A percentile compares a stretch with the other conserved stretches of the same genome.
Conservation (phyloP, 2,329 filamentous ascomycete genomes). For the Alternaria angustiovoidea region DNA sequence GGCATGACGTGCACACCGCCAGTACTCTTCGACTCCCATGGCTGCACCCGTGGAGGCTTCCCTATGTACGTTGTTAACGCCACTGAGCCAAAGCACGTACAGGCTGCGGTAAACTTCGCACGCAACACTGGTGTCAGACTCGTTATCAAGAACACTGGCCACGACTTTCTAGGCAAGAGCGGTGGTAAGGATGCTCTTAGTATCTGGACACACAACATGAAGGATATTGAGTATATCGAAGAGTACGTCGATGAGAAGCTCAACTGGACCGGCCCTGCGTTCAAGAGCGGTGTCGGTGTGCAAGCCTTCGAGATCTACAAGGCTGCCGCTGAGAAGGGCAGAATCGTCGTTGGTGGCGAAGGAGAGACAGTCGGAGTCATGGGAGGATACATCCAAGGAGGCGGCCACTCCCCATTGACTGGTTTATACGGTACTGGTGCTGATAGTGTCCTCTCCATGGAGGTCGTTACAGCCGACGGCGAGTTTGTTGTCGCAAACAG, state of each 20-base stretch:
- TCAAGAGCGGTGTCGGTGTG: conserved; percentile 65
- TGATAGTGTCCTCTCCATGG: conserved; percentile 47
- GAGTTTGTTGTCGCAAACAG: conserved; percentile 42
- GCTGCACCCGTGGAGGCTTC: conserved; percentile 48
- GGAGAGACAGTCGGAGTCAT: conserved; percentile 61
- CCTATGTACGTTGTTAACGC: conserved; percentile 49
- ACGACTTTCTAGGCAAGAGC: conserved; percentile 49
- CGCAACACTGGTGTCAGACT: conserved; percentile 44
- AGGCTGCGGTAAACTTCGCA: conserved; percentile 49
- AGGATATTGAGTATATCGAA: conserved; percentile 46
- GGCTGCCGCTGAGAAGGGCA: conserved; percentile 56
- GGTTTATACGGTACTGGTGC: conserved; percentile 53
- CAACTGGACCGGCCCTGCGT: conserved; percentile 57
- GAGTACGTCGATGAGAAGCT: conserved; percentile 42
- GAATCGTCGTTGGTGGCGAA: conserved; percentile 62
- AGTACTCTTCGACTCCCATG: conserved; percentile 44
- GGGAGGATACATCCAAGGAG: conserved; percentile 56
- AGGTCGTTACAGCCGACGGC: conserved; percentile 45
- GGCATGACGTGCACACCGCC: conserved; percentile 50
- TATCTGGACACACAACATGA: conserved; percentile 51
- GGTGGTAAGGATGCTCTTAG: conserved; percentile 45
- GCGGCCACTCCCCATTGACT: conserved; percentile 64
- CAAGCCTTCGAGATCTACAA: conserved; percentile 63
- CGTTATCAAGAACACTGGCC: conserved; percentile 48
- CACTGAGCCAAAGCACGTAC: conserved; percentile 46